Conservation (phyloP, 2,329 filamentous ascomycete genomes). For the Dothistroma pini region DNA sequence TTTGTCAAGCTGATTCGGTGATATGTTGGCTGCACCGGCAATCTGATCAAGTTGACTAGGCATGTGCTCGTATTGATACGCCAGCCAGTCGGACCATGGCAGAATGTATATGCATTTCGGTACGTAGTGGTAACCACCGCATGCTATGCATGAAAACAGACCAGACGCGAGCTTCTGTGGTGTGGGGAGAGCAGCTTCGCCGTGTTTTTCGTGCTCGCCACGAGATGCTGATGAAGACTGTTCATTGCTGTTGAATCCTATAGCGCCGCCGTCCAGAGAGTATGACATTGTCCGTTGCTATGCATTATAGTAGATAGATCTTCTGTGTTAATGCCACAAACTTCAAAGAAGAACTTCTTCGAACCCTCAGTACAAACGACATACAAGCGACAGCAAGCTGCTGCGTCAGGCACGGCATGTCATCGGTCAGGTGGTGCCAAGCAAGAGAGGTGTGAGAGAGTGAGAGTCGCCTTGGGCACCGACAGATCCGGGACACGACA, state of each 20-base stretch:
- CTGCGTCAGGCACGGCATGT: neutral
- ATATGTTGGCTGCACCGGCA: neutral
- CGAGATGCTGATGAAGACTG: no score
- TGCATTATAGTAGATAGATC: no score
- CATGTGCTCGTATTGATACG: neutral
- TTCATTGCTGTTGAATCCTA: no score
- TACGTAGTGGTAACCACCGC: neutral
- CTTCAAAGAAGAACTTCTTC: no score
- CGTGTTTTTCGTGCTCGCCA: no score
- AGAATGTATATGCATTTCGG: neutral
- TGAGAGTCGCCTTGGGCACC: neutral
- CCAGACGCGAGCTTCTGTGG: neutral
- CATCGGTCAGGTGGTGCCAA: neutral
- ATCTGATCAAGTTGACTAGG: neutral
- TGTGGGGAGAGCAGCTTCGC: neutral
- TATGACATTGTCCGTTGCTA: no score
- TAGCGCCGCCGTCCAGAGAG: no score
- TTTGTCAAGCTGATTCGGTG: neutral
- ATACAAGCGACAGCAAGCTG: neutral
- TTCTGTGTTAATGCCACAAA: no score
- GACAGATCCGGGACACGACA: neutral
- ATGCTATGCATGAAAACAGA: neutral
- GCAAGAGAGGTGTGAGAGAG: neutral
- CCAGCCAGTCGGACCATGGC: neutral
- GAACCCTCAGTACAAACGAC: neutral